These are phyloP conservation scores for Solanum neorickii DNA, from an alignment of 257 asterid genomes.

Conservation along the genomic window DNA sequence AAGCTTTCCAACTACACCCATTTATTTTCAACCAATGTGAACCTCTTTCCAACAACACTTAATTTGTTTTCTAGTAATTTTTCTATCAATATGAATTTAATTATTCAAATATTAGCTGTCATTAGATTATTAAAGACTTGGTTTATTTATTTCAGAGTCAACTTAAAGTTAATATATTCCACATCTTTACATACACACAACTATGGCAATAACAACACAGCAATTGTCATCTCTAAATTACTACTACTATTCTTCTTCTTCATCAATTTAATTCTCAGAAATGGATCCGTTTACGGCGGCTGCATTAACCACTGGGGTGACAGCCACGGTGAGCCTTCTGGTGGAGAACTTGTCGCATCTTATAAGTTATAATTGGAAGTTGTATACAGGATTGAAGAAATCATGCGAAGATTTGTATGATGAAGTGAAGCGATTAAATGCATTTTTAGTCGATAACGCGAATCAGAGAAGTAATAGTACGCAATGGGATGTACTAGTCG, in stretches of 20 bases:
- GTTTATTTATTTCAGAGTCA: not conserved
- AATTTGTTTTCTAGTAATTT: too few species aligned
- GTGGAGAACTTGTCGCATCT: not conserved
- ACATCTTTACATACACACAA: not conserved
- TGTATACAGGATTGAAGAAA: not conserved
- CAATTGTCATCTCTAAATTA: not conserved
- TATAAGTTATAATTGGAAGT: not conserved
- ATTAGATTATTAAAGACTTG: not conserved
- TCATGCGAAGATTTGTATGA: not conserved
- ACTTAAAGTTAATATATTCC: not conserved
- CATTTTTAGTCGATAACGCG: not conserved
- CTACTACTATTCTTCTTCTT: not conserved
- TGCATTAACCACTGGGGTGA: not conserved
- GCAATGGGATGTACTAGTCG: not conserved
- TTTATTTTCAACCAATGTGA: too few species aligned
- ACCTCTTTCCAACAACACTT: too few species aligned
- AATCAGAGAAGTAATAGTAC: not conserved
- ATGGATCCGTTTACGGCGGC: not conserved
- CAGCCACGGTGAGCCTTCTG: not conserved
- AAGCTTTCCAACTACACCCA: too few species aligned
- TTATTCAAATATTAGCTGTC: not conserved
- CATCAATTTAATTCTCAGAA: too few species aligned
- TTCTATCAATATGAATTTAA: too few species aligned
- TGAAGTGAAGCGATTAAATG: not conserved
- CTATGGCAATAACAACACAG: not conserved